Conservation (phyloP, 129 eudicot genomes). For the Flaveria ramosissima region DNA sequence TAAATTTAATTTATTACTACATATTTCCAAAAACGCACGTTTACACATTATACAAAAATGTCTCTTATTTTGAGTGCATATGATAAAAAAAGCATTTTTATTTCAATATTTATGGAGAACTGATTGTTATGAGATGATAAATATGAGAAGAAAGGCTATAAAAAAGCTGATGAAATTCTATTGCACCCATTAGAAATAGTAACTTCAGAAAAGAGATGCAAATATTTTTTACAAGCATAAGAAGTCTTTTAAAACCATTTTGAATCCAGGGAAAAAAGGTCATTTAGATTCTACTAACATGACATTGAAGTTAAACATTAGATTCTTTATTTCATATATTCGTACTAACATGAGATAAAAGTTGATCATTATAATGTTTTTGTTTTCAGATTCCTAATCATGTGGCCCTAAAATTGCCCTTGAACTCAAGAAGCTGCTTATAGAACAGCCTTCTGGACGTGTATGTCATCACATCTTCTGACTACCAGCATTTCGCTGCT, state of each 20-base stretch:
- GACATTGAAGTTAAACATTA: neutral
- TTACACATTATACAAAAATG: conserved; percentile 9
- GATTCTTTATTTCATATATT: conserved; percentile 4
- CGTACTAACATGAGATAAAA: conserved; percentile 7
- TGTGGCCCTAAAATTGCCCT: conserved; percentile 92
- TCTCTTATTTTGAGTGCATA: neutral
- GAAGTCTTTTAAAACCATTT: neutral
- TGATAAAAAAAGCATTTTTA: neutral
- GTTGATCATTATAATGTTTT: conserved; percentile 13
- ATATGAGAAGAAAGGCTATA: neutral
- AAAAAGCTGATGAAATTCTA: neutral
- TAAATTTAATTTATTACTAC: neutral
- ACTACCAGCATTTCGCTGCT: conserved; percentile 14
- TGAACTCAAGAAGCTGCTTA: conserved; percentile 95
- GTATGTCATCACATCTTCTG: conserved; percentile 46
- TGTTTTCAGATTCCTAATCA: conserved; percentile 89
- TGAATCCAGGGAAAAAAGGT: neutral
- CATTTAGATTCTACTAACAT: neutral
- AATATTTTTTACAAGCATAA: neutral
- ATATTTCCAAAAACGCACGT: conserved; percentile 8
- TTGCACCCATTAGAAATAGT: neutral
- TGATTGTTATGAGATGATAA: conserved; percentile 2
- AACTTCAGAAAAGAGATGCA: neutral
- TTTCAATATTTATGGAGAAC: neutral
- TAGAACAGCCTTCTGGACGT: conserved; percentile 96